Evolutionary conservation across 176 grass and related monocot genomes (phyloP).

Genomic region (Rhynchospora tenuis): DNA sequence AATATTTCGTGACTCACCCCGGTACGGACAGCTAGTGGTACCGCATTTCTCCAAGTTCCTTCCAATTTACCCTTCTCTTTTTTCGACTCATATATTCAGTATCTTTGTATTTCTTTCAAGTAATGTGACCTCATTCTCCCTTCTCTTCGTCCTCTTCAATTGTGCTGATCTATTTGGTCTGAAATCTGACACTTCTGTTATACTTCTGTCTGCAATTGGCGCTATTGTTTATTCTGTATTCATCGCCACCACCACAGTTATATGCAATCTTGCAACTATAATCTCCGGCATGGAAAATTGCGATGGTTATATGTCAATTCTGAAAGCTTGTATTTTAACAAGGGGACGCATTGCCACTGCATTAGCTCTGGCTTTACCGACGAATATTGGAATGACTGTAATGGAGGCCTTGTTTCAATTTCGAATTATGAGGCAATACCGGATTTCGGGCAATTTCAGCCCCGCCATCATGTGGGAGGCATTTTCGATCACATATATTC

Average conservation of each 20-base stretch:
- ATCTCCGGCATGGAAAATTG: conserved; percentile 54
- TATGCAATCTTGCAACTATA: conserved; percentile 69
- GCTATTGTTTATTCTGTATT: conserved; percentile 56
- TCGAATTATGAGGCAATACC: conserved; percentile 45
- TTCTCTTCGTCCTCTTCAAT: conserved; percentile 69
- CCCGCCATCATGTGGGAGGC: conserved; percentile 59
- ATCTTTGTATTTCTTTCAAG: conserved; percentile 56
- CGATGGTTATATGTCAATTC: conserved; percentile 41
- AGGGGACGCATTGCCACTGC: conserved; percentile 33
- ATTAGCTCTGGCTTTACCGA: conserved; percentile 59
- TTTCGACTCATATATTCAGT: conserved; percentile 50
- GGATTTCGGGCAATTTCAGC: conserved; percentile 19
- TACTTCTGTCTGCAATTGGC: conserved; percentile 57
- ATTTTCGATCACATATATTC: conserved; percentile 68
- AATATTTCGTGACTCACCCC: conserved; percentile 27
- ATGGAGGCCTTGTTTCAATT: conserved; percentile 75
- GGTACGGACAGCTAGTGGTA: background rate
- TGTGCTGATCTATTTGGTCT: conserved; percentile 39
- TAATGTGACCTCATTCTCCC: conserved; percentile 73
- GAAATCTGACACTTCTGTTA: conserved; percentile 21
- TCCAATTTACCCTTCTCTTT: conserved; percentile 45
- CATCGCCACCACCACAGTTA: conserved; percentile 50
- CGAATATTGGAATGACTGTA: conserved; percentile 51
- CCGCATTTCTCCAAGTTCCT: conserved; percentile 26
- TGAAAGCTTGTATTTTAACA: conserved; percentile 59